Conservation (phyloP, 2,329 filamentous ascomycete genomes). For the Trichoderma guizhouense region DNA sequence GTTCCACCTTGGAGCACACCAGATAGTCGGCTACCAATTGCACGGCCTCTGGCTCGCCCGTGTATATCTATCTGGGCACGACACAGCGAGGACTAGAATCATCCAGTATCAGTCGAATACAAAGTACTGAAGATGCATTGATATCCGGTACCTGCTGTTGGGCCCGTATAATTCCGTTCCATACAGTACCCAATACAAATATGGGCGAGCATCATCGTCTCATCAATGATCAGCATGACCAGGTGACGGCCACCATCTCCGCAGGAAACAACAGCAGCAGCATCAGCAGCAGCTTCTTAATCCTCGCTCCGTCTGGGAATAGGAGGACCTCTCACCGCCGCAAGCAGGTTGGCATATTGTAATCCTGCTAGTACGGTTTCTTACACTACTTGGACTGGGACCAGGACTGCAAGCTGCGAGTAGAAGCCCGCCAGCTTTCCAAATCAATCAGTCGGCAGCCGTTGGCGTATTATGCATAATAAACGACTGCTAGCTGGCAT, state of each 20-base stretch:
- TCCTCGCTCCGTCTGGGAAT: neutral
- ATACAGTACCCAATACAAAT: neutral
- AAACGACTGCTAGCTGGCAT: neutral
- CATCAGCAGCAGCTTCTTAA: neutral
- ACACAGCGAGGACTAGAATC: neutral
- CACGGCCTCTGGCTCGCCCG: neutral
- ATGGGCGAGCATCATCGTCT: neutral
- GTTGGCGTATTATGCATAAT: neutral
- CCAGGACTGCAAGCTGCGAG: neutral
- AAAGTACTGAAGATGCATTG: neutral
- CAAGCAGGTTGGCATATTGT: neutral
- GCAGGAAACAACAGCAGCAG: neutral
- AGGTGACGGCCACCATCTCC: constrained; percentile 1
- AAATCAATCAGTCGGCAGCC: neutral
- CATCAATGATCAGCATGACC: constrained; percentile 10
- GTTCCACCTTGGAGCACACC: neutral
- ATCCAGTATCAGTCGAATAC: neutral
- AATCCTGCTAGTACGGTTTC: neutral
- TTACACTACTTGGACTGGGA: neutral
- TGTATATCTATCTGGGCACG: neutral
- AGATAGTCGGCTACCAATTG: neutral
- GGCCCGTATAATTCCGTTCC: neutral
- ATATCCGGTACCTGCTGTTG: neutral
- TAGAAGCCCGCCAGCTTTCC: neutral
- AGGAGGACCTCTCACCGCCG: constrained; percentile 11